Base-by-base conservation (phyloP, 495 filamentous ascomycete species). In the Neurospora africana region DNA sequence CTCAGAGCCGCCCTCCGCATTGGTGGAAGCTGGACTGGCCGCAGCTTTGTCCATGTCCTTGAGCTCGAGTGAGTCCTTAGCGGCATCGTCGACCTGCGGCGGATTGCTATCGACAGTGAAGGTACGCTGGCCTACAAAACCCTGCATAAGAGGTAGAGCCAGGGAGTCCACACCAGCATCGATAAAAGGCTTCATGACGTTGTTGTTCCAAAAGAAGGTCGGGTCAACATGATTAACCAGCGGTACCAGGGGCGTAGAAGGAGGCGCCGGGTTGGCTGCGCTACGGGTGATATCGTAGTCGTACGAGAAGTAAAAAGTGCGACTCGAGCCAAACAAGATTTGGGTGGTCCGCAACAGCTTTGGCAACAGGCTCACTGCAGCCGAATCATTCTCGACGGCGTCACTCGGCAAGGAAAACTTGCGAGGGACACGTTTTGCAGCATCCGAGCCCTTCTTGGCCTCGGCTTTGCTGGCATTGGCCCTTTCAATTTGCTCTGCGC, bases 281-380 rank as follows among this genome's bases (percentile, higher is more conserved):
- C 86, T 88, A 58, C 90, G 86, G 13, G 95, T 97, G 39, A 98
- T 85, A 77, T 98, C 94, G 79, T 92, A 87, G 73, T 99, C 95
- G 79, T 99, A 97, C 15, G 93, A 90, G 76, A 92, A 99, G 82
- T 90, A 98, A 82, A 97, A 97, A 78, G 92, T 97, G 70, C 85
- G 85, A 21, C 91, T 93, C 5, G 90, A 86, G 4, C 87, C 87
- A 75, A 97, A 92, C 68, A 96, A 82, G 67, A 97, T 83, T 78
- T 90, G 91, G 15, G 92, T 91, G 68, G 92, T 95, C 19, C 91
- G 87, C 36, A 99, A 82, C 68, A 97, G 81, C 80, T 96, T 97
- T 3, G 95, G 94, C 39, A 95, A 84, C 21, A 98, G 81, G n/a
- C 79, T 74, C 6, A 78, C 71, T n/a, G 78, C 77, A 9, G 76